These are phyloP conservation scores for Trichoderma virens DNA, from an alignment of 495 filamentous ascomycete species.

Conservation along the genomic window DNA sequence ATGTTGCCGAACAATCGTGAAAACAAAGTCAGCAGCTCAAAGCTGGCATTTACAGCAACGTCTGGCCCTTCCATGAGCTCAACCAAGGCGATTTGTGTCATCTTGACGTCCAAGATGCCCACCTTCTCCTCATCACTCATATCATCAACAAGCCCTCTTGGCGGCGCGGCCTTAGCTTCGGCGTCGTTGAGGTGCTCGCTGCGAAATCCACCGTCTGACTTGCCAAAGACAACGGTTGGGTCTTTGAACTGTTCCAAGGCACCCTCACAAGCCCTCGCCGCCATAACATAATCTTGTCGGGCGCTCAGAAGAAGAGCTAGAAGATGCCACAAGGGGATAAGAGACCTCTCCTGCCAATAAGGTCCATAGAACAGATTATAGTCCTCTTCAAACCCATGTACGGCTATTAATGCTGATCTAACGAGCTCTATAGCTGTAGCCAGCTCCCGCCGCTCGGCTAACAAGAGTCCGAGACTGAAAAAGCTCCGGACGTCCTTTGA, in stretches of 20 bases:
- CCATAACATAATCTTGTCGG: constrained; percentile 73
- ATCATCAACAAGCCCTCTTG: constrained; percentile 52
- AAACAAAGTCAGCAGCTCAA: constrained; percentile 77
- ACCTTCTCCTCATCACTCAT: constrained; percentile 74
- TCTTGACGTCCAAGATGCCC: constrained; percentile 78
- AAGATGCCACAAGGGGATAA: constrained; percentile 75
- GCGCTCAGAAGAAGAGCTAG: constrained; percentile 79
- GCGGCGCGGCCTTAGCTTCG: constrained; percentile 21
- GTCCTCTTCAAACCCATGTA: constrained; percentile 26
- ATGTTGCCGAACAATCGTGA: constrained; percentile 61
- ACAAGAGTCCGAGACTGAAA: constrained; percentile 69
- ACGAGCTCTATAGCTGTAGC: constrained; percentile 68
- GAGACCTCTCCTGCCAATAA: constrained; percentile 45
- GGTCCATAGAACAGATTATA: constrained; percentile 30
- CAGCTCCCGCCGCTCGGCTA: constrained; percentile 75
- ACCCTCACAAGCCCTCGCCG: constrained; percentile 72
- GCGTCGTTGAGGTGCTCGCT: constrained; percentile 49
- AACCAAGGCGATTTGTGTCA: constrained; percentile 81
- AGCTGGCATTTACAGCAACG: constrained; percentile 73
- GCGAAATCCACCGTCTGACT: constrained; percentile 34
- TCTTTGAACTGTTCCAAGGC: constrained; percentile 80
- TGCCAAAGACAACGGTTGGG: constrained; percentile 49
- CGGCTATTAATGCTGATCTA: constrained; percentile 47
- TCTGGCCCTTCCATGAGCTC: constrained; percentile 77
- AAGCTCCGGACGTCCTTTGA: constrained; percentile 59